These are phyloP conservation scores for Begonia masoniana DNA, from an alignment of 306 rosid genomes.

Conservation along the genomic window DNA sequence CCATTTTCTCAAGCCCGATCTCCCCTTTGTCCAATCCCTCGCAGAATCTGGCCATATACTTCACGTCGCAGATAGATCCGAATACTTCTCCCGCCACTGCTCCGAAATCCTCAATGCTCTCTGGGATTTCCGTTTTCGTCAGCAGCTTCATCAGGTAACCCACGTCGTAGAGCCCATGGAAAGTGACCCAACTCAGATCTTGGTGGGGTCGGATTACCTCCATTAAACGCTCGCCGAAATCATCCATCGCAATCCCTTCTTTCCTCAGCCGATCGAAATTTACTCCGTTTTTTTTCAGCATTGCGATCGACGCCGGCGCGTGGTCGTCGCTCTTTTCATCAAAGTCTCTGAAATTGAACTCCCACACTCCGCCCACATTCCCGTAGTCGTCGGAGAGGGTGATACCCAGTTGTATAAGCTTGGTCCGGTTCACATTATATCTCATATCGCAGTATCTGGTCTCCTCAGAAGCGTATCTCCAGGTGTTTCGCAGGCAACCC, in stretches of 20 bases:
- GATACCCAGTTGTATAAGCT: neutral
- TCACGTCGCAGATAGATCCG: neutral
- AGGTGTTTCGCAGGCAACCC: neutral
- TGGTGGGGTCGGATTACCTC: neutral
- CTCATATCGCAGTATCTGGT: neutral
- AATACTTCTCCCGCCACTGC: neutral
- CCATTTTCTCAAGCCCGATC: neutral
- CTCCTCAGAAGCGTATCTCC: neutral
- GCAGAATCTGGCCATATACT: slow-evolving; percentile 1
- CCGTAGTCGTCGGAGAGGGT: neutral
- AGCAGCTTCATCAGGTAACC: neutral
- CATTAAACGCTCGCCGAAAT: neutral
- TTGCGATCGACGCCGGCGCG: neutral
- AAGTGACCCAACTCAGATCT: neutral
- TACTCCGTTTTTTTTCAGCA: neutral
- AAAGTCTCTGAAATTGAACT: slow-evolving; percentile 4
- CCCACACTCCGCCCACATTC: neutral
- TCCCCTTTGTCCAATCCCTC: neutral
- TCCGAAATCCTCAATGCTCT: neutral
- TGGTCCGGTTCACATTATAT: neutral
- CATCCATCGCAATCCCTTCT: neutral
- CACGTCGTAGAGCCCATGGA: neutral
- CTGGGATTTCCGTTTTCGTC: neutral
- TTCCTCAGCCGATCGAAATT: neutral
- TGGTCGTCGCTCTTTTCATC: neutral